Evolutionary conservation across 2,329 filamentous ascomycete genomes (phyloP), one percentile per base, ranked within the genome.

Genomic region (Mycocentrospora acerina): DNA sequence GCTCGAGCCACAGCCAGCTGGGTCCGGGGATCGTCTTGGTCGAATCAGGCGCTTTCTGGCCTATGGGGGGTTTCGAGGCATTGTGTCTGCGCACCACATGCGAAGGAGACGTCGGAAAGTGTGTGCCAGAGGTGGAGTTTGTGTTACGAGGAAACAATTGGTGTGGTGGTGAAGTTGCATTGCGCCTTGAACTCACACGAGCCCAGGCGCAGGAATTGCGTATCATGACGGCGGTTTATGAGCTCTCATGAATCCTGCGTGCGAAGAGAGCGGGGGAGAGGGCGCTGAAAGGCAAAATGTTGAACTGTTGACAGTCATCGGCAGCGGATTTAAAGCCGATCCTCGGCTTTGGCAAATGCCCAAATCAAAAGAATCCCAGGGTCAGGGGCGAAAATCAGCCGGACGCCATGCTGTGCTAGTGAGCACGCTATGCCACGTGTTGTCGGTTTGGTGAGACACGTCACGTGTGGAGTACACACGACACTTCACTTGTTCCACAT

Each of bases 1-100:
- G 71, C 38, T 73, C 68, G 12, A 74, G 62, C 72, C 71, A 75
- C 11, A 71, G 59, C 66, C 68, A 72, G 33, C 60, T 68, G 4
- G 71, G 66, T 9, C 69, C 71, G 4, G 71, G 69, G 26, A 74
- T 72, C 2, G 62, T 59, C 16, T 53, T 59, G 12, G 51, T 35
- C 4, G 40, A 46, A 7, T 43, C 45, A 11, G 51, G 41, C 15
- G 46, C 41, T 31, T 45, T 46, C 24, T 60, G 56, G 11, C 42
- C 49, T 16, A 45, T 35, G 10, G 55, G 48, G n/a, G 50, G 32
- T 9, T 48, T 49, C 9, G 56, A 48, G 8, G 51, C 48, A 41
- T 59, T 50, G 26, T 40, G 37, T 14, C 54, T 37, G 16, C 51
- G 50, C 14, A 41, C 32, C 13, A 46, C 31, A 17, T 42, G 41